Evolutionary conservation across 2,329 filamentous ascomycete species (phyloP), one percentile per base, ranked within the genome.

Genomic region (Trichoderma harzianum): DNA sequence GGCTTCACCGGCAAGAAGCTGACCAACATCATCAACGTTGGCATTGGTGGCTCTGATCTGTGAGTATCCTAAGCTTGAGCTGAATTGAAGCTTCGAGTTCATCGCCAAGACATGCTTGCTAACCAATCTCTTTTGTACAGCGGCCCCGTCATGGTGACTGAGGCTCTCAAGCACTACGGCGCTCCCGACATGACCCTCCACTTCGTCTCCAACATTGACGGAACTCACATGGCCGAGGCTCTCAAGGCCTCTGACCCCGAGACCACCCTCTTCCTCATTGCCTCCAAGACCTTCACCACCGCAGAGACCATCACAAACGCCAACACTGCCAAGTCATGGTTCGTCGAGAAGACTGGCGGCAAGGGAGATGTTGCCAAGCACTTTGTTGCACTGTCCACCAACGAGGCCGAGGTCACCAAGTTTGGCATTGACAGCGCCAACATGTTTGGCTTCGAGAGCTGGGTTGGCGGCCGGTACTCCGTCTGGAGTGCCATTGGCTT

Each of bases 141-240:
- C 76, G 96, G 96, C 73, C 96, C 96, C 39, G 96, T 99, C 82
- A 99, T 99, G 96, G 96, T 99, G 77, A 96, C 95, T 53, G 96
- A 99, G 85, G 95, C 96, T 60, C 90, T 99, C 78, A 98, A 98
- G 88, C 89, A 94, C 80, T 99, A 99, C 83, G 93, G 93, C 63
- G 91, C 94, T 81, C 89, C 91, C 73, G 91, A 92, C 83, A 89
- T 94, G 86, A 98, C 91, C 75, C 89, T 98, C 60, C 95, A 98
- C 88, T 99, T 99, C 79, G 96, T 99, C 77, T 98, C 95, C 86
- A 99, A 99, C 89, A 98, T 99, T 80, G 96, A 99, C 81, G 96
- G 96, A 76, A 99, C 96, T 70, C 96, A 99, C 86, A 94, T 98
- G 82, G 93, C 94, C 62, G 96, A 99, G 86, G 95, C 96, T 65